phyloP scores from a whole-genome alignment of 2,329 filamentous ascomycete species.

The Cladosporium sp. region DNA sequence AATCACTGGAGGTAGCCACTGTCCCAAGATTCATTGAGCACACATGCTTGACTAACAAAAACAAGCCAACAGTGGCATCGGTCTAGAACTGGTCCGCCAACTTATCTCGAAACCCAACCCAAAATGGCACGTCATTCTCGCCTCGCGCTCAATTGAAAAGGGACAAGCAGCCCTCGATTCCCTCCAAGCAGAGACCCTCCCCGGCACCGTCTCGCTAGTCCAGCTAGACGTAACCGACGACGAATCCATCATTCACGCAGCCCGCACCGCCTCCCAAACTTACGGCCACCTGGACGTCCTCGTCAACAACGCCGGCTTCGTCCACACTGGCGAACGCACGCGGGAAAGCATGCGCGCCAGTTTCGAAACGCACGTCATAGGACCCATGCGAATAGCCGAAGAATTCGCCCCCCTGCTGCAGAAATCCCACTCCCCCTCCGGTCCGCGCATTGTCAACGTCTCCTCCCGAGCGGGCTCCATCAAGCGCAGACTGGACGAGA shows the following conservation, averaged over 20 bases:
- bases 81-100: conserved; percentile 39
- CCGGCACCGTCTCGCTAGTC: conserved; percentile 23
- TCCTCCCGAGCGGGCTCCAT: conserved; percentile 34
- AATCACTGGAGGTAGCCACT: conserved; percentile 35
- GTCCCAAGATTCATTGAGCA: too few relatives aligned
- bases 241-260: conserved; percentile 22
- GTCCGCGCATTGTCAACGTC: conserved; percentile 34
- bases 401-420: conserved; percentile 26
- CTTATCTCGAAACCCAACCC: conserved; percentile 29
- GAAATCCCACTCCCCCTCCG: conserved; percentile 16
- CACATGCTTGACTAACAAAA: not conserved
- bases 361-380: conserved; percentile 28
- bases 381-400: conserved; percentile 21
- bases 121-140: conserved; percentile 36
- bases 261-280: conserved; percentile 18
- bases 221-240: conserved; percentile 25
- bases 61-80: conserved; percentile 43
- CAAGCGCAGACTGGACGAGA: conserved; percentile 24
- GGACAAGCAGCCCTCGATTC: conserved; percentile 32
- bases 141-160: conserved; percentile 35
- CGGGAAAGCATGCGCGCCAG: conserved; percentile 25
- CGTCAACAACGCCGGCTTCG: conserved; percentile 38
- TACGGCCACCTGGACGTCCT: conserved; percentile 32
- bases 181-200: conserved; percentile 18
- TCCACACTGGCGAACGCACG: conserved; percentile 18